Percentiles rank a stretch among this genome's conserved stretches.
phyloP scores from a whole-genome alignment of 768 basidiomycete species.

The Nidularia pulvinata region DNA sequence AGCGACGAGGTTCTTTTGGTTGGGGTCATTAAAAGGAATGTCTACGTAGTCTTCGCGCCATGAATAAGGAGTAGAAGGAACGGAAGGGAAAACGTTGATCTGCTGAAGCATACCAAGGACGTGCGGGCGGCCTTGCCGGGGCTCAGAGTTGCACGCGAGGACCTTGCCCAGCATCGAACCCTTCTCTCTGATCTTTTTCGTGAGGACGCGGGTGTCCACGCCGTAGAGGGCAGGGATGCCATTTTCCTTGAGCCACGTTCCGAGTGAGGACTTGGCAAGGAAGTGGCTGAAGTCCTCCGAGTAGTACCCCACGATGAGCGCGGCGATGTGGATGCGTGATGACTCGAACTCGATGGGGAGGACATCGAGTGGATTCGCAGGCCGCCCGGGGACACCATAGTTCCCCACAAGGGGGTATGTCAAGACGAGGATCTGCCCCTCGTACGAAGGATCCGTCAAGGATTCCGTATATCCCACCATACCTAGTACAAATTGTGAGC shows the following conservation, averaged over 20 bases:
- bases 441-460: constrained; percentile 97
- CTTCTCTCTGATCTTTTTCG: constrained; percentile 94
- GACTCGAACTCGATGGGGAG: constrained; percentile 89
- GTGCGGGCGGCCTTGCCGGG: constrained; percentile 35
- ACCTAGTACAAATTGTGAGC: constrained; percentile 46
- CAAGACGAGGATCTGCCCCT: constrained; percentile 96
- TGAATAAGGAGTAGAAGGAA: constrained; percentile 47
- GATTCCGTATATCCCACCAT: constrained; percentile 99
- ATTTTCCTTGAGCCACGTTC: constrained; percentile 94
- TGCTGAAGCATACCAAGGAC: constrained; percentile 12
- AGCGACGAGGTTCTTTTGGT: constrained; percentile 88
- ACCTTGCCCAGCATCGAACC: constrained; percentile 91
- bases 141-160: constrained; percentile 58
- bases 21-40: constrained; percentile 86
- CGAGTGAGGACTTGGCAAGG: constrained; percentile 85
- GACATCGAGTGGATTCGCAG: constrained; percentile 37
- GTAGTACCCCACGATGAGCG: constrained; percentile 91
- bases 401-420: constrained; percentile 98
- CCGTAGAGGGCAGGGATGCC: constrained; percentile 94
- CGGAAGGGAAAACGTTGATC: constrained; percentile 37
- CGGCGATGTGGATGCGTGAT: constrained; percentile 90
- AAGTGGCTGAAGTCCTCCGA: constrained; percentile 95
- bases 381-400: constrained; percentile 91
- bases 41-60: constrained; percentile 89
- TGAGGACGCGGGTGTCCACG: constrained; percentile 94